Percentiles rank a stretch among this genome's conserved stretches.
Conservation (phyloP, 1,284 basidiomycete genomes). For the Apiotrichum mycotoxinovorans region DNA sequence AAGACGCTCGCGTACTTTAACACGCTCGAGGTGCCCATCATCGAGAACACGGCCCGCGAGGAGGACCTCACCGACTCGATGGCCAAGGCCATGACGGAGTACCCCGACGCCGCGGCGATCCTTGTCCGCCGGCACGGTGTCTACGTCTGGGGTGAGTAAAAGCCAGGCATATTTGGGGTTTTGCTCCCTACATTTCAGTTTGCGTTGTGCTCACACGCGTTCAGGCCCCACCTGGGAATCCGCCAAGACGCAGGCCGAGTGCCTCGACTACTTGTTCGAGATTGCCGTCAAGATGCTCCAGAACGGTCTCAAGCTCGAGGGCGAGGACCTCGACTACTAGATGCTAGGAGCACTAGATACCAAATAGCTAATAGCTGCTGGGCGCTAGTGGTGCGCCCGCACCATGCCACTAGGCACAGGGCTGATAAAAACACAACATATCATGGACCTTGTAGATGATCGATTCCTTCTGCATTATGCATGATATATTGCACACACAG, state of each 20-base stretch:
- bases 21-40: constrained; percentile 79
- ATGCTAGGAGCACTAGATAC: not conserved
- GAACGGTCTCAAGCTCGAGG: constrained; percentile 40
- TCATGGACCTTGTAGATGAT: no score
- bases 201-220: no score
- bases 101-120: constrained; percentile 72
- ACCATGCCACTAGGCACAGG: no score
- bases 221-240: constrained; percentile 72
- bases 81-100: constrained; percentile 68
- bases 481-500: no score
- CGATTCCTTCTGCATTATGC: no score
- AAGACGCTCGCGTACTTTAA: constrained; percentile 72
- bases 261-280: constrained; percentile 81
- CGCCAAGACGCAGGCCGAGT: constrained; percentile 85
- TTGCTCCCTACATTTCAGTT: no score
- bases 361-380: not conserved
- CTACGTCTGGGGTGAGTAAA: constrained; percentile 70
- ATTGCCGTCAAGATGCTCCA: constrained; percentile 56
- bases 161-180: not conserved
- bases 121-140: constrained; percentile 77
- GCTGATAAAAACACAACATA: no score
- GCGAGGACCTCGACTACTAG: constrained; percentile 24
- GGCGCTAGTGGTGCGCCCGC: no score
- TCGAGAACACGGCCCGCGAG: constrained; percentile 81
- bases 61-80: constrained; percentile 81